These are phyloP conservation scores for Phytopythium montanum DNA, from an alignment of 352 stramenopile species.

Conservation along the genomic window DNA sequence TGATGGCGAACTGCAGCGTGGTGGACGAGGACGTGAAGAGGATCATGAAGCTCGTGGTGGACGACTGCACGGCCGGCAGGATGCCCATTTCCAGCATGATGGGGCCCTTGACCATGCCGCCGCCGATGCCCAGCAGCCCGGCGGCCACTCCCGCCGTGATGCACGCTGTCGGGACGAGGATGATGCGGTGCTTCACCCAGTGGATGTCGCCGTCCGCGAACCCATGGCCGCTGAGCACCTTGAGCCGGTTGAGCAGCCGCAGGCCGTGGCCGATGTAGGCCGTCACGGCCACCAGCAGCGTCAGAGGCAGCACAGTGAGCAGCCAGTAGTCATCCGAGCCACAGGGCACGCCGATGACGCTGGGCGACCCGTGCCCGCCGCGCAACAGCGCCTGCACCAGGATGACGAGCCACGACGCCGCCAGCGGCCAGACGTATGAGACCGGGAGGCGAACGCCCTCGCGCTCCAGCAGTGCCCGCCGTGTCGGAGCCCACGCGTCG, in stretches of 20 bases:
- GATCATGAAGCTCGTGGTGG: conserved; percentile 92
- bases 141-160: conserved; percentile 94
- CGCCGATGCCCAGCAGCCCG: conserved; percentile 95
- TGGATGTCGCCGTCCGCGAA: conserved; percentile 94
- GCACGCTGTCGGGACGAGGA: conserved; percentile 92
- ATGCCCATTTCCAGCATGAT: conserved; percentile 98
- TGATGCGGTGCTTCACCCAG: conserved; percentile 87
- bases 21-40: conserved; percentile 91
- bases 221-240: conserved; percentile 53
- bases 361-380: conserved; percentile 61
- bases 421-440: conserved; percentile 48
- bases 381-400: conserved; percentile 68
- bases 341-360: conserved; percentile 91
- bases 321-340: conserved; percentile 92
- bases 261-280: conserved; percentile 54
- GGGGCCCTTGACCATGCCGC: conserved; percentile 96
- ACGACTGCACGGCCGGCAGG: conserved; percentile 80
- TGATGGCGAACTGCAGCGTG: conserved; percentile 86
- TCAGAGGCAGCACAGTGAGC: conserved; percentile 81
- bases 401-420: conserved; percentile 65
- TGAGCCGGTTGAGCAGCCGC: conserved; percentile 67
- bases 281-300: conserved; percentile 61
- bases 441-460: conserved; percentile 59
- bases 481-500: conserved; percentile 33
- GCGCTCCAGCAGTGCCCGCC: conserved; percentile 34